These are phyloP conservation scores for Bipolaris cookei DNA, from an alignment of 2,329 filamentous ascomycete genomes.

Conservation along the genomic window DNA sequence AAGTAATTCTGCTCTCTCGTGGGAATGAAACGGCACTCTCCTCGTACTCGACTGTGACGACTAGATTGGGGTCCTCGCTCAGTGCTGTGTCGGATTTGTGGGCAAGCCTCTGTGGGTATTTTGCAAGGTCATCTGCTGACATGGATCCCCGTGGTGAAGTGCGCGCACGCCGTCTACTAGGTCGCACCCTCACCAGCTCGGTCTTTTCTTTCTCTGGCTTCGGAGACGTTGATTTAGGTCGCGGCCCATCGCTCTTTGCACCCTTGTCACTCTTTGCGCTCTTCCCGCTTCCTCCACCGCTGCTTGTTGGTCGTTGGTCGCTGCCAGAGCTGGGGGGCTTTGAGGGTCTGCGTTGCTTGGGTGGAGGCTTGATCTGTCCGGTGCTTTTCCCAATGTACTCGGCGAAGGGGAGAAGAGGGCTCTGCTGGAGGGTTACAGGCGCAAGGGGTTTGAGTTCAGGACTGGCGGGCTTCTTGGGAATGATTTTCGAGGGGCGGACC, in stretches of 20 bases:
- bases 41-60: conserved; percentile 41
- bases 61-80: conserved; percentile 29
- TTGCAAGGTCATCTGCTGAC: conserved; percentile 38
- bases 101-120: conserved; percentile 22
- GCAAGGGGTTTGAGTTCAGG: conserved; percentile 19
- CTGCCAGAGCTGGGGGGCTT: conserved; percentile 42
- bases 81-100: conserved; percentile 36
- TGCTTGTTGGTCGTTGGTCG: conserved; percentile 42
- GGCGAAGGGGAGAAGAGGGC: conserved; percentile 28
- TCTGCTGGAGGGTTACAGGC: conserved; percentile 20
- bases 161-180: conserved; percentile 33
- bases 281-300: conserved; percentile 41
- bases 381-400: conserved; percentile 38
- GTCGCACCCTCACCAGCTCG: conserved; percentile 40
- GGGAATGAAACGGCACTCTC: conserved; percentile 25
- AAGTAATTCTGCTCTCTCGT: conserved; percentile 16
- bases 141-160: conserved; percentile 43
- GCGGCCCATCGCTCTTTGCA: conserved; percentile 30
- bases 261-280: conserved; percentile 37
- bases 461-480: conserved; percentile 25
- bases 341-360: conserved; percentile 36
- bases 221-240: conserved; percentile 27
- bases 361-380: conserved; percentile 32
- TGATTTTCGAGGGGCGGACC: conserved; percentile 46
- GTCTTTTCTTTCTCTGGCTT: conserved; percentile 25